A percentile compares a stretch with the other conserved stretches of the same genome.
phyloP scores from a whole-genome alignment of 148 eudicot genomes.

The Cornus kousa region DNA sequence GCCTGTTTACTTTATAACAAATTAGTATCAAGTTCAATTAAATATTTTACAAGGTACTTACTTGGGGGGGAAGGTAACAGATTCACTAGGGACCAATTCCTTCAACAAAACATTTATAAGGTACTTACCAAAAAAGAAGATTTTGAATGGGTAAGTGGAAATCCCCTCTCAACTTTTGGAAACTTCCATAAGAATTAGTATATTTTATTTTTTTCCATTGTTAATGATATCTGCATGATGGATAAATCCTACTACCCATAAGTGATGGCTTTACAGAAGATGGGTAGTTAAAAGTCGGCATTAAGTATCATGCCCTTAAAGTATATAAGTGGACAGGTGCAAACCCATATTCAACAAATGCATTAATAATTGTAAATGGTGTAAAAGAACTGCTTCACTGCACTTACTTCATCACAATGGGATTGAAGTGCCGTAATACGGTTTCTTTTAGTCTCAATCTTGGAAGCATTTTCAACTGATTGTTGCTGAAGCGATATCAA shows the following conservation, averaged over 20 bases:
- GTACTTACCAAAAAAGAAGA: neutral
- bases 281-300: no score
- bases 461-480: slow-evolving; percentile 52
- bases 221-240: no score
- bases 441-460: slow-evolving; percentile 60
- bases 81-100: neutral
- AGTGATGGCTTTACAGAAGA: neutral
- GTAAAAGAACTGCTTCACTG: neutral
- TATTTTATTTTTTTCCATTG: no score
- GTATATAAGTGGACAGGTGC: neutral
- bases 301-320: neutral
- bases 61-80: no score
- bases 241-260: no score
- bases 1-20: neutral
- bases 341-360: neutral
- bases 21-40: neutral
- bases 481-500: slow-evolving; percentile 69
- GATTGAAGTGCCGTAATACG: slow-evolving; percentile 57
- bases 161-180: neutral
- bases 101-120: no score
- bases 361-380: neutral
- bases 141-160: neutral
- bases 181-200: neutral
- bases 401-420: slow-evolving; percentile 64
- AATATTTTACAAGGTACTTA: neutral